Conservation (phyloP, 164 flowering plant species). For the Akebia trifoliata region DNA sequence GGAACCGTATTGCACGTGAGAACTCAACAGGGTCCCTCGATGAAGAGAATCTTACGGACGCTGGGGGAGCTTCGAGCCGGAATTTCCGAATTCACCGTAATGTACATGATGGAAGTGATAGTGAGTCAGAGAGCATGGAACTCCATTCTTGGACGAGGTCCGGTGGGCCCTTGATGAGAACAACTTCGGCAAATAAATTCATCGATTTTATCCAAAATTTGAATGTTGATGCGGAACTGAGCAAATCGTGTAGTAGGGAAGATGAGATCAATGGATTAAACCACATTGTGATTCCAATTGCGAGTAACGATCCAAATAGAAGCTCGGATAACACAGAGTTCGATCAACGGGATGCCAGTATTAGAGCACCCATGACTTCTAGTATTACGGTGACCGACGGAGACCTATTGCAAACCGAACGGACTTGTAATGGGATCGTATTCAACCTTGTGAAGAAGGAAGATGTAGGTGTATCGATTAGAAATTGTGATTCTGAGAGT, state of each 20-base stretch:
- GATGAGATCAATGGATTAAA: too few relatives aligned
- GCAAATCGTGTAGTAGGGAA: too few relatives aligned
- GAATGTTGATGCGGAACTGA: conserved; percentile 58
- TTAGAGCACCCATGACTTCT: conserved; percentile 26
- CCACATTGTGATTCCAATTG: too few relatives aligned
- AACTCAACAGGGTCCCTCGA: conserved; percentile 94
- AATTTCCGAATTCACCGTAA: conserved; percentile 30
- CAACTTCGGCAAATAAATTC: conserved; percentile 76
- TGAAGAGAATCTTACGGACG: conserved; percentile 52
- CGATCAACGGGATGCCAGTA: conserved; percentile 40
- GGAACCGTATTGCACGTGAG: conserved; percentile 96
- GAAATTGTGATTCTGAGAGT: conserved; percentile 37
- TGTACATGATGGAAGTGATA: conserved; percentile 74
- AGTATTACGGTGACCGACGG: conserved; percentile 74
- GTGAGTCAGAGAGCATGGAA: conserved; percentile 70
- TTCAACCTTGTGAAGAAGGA: conserved; percentile 75
- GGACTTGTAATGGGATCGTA: conserved; percentile 61
- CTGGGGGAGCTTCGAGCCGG: conserved; percentile 27
- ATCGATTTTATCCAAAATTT: conserved; percentile 68
- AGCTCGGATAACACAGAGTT: conserved; percentile 42
- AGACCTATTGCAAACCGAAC: conserved; percentile 86
- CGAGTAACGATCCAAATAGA: conserved; percentile 53
- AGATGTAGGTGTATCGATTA: conserved; percentile 31
- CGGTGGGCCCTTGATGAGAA: conserved; percentile 98
- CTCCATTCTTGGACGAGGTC: conserved; percentile 86